Conservation (phyloP, 306 rosid species). For the Malus asiatica region DNA sequence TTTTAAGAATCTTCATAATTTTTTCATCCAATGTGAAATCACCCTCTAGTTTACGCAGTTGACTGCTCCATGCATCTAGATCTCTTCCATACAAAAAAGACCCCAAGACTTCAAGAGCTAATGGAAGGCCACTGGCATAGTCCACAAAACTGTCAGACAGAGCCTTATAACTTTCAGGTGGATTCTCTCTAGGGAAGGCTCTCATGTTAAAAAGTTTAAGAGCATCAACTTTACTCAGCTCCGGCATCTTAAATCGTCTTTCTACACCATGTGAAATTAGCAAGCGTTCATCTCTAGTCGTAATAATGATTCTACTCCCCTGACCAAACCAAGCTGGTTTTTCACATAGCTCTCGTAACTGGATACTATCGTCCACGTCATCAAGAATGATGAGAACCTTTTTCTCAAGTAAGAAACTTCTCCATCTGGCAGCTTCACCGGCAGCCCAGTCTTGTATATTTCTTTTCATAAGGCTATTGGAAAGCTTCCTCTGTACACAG, state of each 20-base stretch:
- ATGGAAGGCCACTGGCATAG: no score
- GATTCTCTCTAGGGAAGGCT: constrained; percentile 2
- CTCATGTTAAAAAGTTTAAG: constrained; percentile 6
- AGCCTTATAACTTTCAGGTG: neutral
- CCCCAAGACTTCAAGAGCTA: no score
- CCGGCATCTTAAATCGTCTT: neutral
- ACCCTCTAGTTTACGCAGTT: neutral
- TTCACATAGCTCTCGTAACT: neutral
- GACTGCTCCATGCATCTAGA: no score
- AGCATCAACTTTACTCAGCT: neutral
- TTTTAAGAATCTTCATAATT: no score
- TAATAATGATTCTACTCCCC: neutral
- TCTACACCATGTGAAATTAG: neutral
- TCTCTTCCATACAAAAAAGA: no score
- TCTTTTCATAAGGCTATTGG: neutral
- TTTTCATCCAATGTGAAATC: no score
- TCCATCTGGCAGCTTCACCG: neutral
- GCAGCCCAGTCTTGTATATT: neutral
- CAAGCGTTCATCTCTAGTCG: neutral
- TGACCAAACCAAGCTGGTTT: neutral
- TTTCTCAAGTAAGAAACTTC: neutral
- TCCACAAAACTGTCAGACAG: neutral
- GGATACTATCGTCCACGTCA: neutral
- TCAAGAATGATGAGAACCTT: neutral
- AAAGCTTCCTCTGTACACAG: constrained; percentile 2